phyloP scores from a whole-genome alignment of 2,329 filamentous ascomycete species.

The Ceratocystis lukuohia region DNA sequence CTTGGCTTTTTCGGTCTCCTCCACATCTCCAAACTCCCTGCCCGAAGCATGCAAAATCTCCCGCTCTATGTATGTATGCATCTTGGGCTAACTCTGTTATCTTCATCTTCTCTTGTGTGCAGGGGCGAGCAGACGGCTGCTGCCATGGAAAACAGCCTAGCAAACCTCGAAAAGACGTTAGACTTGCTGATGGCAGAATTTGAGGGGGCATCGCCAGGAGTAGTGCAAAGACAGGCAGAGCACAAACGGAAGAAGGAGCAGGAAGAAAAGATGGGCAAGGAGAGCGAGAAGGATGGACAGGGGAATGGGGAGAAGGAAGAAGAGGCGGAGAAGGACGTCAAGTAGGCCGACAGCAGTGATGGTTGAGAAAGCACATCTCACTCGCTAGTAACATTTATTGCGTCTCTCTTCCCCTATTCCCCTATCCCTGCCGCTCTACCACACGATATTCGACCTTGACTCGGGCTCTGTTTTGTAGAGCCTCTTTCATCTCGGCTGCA shows the following conservation, averaged over 20 bases:
- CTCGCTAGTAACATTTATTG: not conserved
- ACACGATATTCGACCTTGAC: not conserved
- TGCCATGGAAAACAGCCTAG: slow-evolving; percentile 39
- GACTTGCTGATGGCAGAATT: slow-evolving; percentile 40
- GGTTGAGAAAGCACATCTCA: not conserved
- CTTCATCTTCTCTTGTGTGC: slow-evolving; percentile 17
- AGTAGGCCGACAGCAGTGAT: not conserved
- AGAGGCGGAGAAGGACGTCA: not conserved
- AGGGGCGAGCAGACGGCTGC: slow-evolving; percentile 43
- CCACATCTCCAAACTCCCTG: not conserved
- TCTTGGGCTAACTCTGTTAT: not conserved
- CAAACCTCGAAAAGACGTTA: slow-evolving; percentile 40
- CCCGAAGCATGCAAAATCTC: not conserved
- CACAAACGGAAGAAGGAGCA: slow-evolving; percentile 16
- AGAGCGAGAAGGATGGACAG: not conserved
- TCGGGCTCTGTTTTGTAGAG: not conserved
- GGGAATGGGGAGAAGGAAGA: not conserved
- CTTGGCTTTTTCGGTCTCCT: not conserved
- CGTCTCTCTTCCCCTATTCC: not conserved
- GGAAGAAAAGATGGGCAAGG: not conserved
- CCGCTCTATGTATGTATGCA: not conserved
- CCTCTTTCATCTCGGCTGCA: not conserved
- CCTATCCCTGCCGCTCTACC: not conserved
- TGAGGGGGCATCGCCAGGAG: slow-evolving; percentile 25
- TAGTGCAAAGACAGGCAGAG: slow-evolving; percentile 7